Evolutionary conservation across 1,284 basidiomycete genomes (phyloP).

Genomic region (Rhodofomes roseus): DNA sequence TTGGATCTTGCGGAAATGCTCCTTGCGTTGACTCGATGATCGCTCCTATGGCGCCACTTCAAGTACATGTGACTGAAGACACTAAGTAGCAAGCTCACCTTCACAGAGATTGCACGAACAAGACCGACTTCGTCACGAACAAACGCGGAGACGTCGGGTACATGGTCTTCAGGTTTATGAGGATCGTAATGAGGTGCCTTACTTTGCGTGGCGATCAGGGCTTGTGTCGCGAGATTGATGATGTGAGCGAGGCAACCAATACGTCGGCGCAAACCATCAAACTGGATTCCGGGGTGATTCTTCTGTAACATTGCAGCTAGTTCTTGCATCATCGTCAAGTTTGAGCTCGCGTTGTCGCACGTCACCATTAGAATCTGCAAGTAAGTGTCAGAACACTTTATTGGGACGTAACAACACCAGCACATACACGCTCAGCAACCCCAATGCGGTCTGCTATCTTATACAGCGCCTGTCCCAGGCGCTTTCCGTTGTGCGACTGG

Average conservation of each 20-base stretch:
- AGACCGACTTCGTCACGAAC: no score
- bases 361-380: constrained; percentile 2
- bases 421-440: no score
- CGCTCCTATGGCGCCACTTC: constrained; percentile 19
- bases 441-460: no score
- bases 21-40: constrained; percentile 32
- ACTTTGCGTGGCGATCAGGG: constrained; percentile 11
- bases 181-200: constrained; percentile 14
- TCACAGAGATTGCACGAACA: no score
- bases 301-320: background rate
- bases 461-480: no score
- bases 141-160: background rate
- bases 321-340: constrained; percentile 3
- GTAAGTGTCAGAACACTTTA: background rate
- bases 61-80: background rate
- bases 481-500: no score
- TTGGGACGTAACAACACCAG: background rate
- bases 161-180: constrained; percentile 3
- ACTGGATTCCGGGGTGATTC: background rate
- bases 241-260: constrained; percentile 19
- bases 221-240: constrained; percentile 19
- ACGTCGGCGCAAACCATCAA: background rate
- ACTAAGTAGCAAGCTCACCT: no score
- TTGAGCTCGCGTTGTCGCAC: constrained; percentile 7
- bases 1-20: constrained; percentile 27